Conservation (phyloP, 75 land plant genomes). For the Pinus albicaulis region DNA sequence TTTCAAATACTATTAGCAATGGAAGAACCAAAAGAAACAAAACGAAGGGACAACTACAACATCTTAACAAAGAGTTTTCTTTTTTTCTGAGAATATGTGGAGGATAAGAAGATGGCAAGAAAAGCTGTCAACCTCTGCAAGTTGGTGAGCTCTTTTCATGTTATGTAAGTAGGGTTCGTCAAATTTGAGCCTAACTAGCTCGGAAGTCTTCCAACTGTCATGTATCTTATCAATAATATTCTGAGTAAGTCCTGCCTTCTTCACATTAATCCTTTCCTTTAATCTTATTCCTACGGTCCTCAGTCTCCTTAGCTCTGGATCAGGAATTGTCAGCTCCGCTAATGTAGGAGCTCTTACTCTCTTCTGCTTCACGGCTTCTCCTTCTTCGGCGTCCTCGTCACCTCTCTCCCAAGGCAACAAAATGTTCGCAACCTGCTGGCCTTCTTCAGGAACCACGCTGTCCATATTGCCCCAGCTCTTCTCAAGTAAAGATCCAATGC, state of each 20-base stretch:
- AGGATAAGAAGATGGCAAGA: neutral
- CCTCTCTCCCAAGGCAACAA: slow-evolving; percentile 78
- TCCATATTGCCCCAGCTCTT: slow-evolving; percentile 55
- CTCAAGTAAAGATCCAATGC: slow-evolving; percentile 52
- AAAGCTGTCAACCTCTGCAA: slow-evolving; percentile 69
- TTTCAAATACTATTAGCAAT: neutral
- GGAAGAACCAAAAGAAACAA: too few species aligned
- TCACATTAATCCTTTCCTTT: slow-evolving; percentile 61
- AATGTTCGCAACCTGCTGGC: neutral
- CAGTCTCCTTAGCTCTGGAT: slow-evolving; percentile 76
- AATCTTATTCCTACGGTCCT: slow-evolving; percentile 59
- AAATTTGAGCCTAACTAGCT: slow-evolving; percentile 84
- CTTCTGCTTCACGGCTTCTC: slow-evolving; percentile 24
- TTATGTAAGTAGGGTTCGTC: slow-evolving; percentile 72
- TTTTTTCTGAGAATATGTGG: neutral
- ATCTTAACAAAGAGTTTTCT: neutral
- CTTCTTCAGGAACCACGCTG: slow-evolving; percentile 8
- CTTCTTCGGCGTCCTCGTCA: slow-evolving; percentile 12
- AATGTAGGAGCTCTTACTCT: slow-evolving; percentile 65
- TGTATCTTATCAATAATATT: slow-evolving; percentile 75
- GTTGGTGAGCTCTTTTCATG: slow-evolving; percentile 88
- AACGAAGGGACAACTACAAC: neutral
- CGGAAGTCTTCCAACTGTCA: slow-evolving; percentile 72
- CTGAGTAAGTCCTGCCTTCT: slow-evolving; percentile 79
- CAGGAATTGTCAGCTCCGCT: slow-evolving; percentile 93